Percentiles rank a stretch among this genome's conserved stretches.
phyloP scores from a whole-genome alignment of 495 filamentous ascomycete species.

The Bombardia bombarda region DNA sequence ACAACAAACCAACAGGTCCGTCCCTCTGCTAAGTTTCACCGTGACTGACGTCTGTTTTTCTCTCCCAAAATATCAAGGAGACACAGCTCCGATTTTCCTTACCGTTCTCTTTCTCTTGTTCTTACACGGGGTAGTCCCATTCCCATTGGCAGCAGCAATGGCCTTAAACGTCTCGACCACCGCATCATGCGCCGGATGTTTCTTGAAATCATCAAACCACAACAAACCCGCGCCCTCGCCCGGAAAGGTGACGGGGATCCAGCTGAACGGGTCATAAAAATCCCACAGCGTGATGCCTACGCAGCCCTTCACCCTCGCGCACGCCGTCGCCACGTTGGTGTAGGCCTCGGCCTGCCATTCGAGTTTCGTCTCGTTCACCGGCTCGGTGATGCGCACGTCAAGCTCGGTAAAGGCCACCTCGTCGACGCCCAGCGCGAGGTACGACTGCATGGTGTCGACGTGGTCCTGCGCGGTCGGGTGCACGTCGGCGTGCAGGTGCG shows the following conservation, averaged over 20 bases:
- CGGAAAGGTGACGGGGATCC: constrained; percentile 49
- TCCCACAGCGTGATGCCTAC: constrained; percentile 66
- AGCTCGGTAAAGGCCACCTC: constrained; percentile 58
- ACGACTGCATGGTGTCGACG: constrained; percentile 40
- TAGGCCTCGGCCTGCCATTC: constrained; percentile 53
- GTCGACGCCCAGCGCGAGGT: constrained; percentile 43
- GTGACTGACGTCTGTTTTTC: too few relatives aligned
- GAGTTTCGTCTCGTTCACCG: constrained; percentile 38
- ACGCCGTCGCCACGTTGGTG: constrained; percentile 43
- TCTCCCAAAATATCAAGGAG: too few relatives aligned
- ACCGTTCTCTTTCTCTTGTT: background rate
- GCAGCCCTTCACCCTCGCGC: constrained; percentile 48
- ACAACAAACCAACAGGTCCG: too few relatives aligned
- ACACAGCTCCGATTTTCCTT: background rate
- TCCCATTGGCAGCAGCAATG: background rate
- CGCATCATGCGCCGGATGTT: constrained; percentile 47
- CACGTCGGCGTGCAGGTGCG: constrained; percentile 50
- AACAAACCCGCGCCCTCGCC: constrained; percentile 45
- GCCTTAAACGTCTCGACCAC: constrained; percentile 16
- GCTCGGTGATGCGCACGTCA: constrained; percentile 48
- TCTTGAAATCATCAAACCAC: constrained; percentile 43
- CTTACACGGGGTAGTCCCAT: background rate
- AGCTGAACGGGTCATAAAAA: constrained; percentile 44
- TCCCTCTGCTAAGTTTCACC: too few relatives aligned
- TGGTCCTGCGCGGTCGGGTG: constrained; percentile 40